Evolutionary conservation across 2,329 filamentous ascomycete genomes (phyloP), one percentile per base, ranked within the genome.

Genomic region (Bipolaris victoriae): DNA sequence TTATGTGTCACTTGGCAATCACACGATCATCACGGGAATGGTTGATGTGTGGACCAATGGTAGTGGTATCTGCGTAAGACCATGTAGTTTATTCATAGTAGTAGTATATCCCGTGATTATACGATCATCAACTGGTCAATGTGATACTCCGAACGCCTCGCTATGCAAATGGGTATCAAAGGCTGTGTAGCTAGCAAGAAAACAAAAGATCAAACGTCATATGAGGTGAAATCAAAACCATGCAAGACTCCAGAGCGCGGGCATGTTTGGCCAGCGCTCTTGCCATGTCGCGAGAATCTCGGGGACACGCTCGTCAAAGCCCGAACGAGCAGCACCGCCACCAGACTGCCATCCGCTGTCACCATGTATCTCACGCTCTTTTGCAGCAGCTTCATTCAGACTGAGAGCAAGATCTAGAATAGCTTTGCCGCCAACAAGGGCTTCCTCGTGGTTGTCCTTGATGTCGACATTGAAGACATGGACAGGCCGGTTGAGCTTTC

Each of bases 381-480:
- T 88, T 26, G 78, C 82, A 0, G 95, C 95, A 0, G 87, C 90
- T 16, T 86, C 84, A 72, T 98, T 98, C 58, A 99, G 80, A 31
- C 87, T 87, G 70, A 94, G 86, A 0, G 95, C 95, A 35, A 99
- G 83, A 71, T 99, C 95, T 36, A 98, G 83, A 57, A 99, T 99
- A 43, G 91, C 95, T 65, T 89, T 87, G 1, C 95, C 95, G 9
- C 95, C 95, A 2, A 97, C 85, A 20, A 94, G 83, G 0, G 95
- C 95, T 77, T 99, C 95, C 76, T 99, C 94, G 72, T 98, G 95
- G 72, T 98, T 99, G 78, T 99, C 95, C 76, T 90, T 94, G 72
- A 99, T 99, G 75, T 99, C 95, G 52, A 99, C 90, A 69, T 99
- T 99, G 82, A 99, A 96, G 55, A 99, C 91, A 74, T 99, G 95